These are phyloP conservation scores for Rhododendron williamsianum DNA, from an alignment of 148 eudicot genomes.

Conservation along the genomic window DNA sequence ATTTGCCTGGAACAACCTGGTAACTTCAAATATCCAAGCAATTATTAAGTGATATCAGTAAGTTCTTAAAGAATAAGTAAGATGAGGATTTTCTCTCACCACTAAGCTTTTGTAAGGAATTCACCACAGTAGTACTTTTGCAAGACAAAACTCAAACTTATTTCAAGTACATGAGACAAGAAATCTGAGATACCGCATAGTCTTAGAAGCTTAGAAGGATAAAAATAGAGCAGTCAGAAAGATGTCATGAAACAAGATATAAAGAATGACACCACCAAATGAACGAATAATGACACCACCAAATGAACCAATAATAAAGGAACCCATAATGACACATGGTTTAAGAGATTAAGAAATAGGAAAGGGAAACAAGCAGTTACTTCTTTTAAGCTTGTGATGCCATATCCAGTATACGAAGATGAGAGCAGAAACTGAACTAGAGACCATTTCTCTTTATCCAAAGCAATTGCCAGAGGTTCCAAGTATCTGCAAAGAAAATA, in stretches of 20 bases:
- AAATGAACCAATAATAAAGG: background rate
- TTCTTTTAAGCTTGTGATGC: conserved; percentile 77
- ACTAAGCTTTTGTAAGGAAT: background rate
- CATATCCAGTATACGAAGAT: conserved; percentile 91
- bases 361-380: conserved; percentile 29
- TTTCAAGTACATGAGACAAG: background rate
- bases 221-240: background rate
- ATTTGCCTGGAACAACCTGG: background rate
- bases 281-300: background rate
- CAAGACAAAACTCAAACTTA: background rate
- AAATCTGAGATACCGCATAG: background rate
- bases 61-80: background rate
- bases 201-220: background rate
- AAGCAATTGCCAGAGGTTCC: conserved; percentile 89
- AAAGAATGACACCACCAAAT: background rate
- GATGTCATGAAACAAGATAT: background rate
- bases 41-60: background rate
- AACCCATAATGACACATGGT: background rate
- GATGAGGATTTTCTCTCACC: background rate
- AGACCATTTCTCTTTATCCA: conserved; percentile 94
- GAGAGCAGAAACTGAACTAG: conserved; percentile 87
- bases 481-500: conserved; percentile 50
- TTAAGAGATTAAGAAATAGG: background rate
- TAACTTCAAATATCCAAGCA: background rate
- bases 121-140: background rate